These are phyloP conservation scores for Syzygium aromaticum DNA, from an alignment of 345 rosid genomes.

Conservation along the genomic window DNA sequence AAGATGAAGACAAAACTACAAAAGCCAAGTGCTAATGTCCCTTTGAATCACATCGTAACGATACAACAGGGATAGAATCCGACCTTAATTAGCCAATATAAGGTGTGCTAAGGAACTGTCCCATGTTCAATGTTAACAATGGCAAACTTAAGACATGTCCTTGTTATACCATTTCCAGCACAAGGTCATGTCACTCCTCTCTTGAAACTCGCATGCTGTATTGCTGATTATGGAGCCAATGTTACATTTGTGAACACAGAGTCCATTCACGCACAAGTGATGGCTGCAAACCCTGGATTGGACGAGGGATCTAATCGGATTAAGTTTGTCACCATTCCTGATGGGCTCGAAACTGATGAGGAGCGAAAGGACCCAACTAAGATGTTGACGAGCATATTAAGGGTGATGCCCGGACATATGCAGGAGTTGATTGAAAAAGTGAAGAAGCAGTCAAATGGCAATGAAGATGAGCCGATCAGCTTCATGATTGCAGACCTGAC, in stretches of 20 bases:
- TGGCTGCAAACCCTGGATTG: neutral
- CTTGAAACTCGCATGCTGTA: neutral
- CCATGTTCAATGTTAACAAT: neutral
- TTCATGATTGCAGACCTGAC: constrained; percentile 12
- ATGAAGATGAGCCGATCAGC: neutral
- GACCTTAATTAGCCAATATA: neutral
- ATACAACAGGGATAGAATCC: neutral
- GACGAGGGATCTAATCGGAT: neutral
- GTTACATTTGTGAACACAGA: neutral
- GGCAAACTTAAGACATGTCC: neutral
- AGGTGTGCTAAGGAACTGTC: neutral
- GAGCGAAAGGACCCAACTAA: constrained; percentile 5
- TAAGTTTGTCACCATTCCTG: constrained; percentile 14
- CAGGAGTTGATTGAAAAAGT: constrained; percentile 4
- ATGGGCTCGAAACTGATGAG: constrained; percentile 13
- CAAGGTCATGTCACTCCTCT: neutral
- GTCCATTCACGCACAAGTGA: neutral
- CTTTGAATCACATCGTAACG: neutral
- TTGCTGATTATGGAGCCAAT: neutral
- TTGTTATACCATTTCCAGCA: neutral
- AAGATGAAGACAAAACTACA: neutral
- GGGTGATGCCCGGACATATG: constrained; percentile 14
- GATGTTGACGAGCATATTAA: neutral
- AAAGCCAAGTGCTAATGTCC: neutral
- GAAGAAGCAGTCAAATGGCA: neutral